Conservation (phyloP, 2,329 filamentous ascomycete genomes). For the Fusarium sp. region DNA sequence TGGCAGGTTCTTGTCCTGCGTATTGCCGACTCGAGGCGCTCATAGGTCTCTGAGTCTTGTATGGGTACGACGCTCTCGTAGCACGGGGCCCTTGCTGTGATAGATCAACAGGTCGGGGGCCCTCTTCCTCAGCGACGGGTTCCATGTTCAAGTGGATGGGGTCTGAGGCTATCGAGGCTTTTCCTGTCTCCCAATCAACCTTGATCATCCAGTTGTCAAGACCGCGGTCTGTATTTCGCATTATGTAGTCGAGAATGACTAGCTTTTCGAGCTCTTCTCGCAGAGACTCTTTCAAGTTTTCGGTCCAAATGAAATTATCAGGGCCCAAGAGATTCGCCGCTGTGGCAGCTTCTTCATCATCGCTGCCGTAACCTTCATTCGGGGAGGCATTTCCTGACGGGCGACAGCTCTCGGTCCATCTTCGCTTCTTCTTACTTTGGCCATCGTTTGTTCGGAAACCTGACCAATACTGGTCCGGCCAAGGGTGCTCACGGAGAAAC, state of each 20-base stretch:
- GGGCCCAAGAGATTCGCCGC: constrained; percentile 62
- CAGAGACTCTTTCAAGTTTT: constrained; percentile 87
- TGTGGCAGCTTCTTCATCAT: constrained; percentile 60
- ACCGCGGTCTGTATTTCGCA: constrained; percentile 97
- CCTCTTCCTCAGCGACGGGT: constrained; percentile 51
- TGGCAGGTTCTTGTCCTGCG: constrained; percentile 62
- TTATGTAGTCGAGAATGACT: constrained; percentile 97
- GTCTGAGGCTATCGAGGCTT: constrained; percentile 86
- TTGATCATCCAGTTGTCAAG: constrained; percentile 99
- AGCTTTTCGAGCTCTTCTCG: constrained; percentile 95
- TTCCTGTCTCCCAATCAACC: constrained; percentile 84
- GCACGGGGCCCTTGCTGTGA: constrained; percentile 53
- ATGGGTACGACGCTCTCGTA: constrained; percentile 67
- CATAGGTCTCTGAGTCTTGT: constrained; percentile 86
- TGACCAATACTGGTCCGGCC: constrained; percentile 86
- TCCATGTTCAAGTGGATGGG: constrained; percentile 75
- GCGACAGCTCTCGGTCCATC: constrained; percentile 84
- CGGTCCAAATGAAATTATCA: constrained; percentile 83
- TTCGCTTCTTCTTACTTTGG: constrained; percentile 66
- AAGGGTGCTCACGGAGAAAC: constrained; percentile 93
- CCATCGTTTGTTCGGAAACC: constrained; percentile 75
- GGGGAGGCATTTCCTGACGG: constrained; percentile 62
- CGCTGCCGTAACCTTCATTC: constrained; percentile 71
- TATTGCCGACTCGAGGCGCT: constrained; percentile 67
- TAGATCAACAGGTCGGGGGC: constrained; percentile 70